Percentiles rank a stretch among this genome's conserved stretches.
phyloP scores from a whole-genome alignment of 139 green algal genomes.

The Chlorella sorokiniana region DNA sequence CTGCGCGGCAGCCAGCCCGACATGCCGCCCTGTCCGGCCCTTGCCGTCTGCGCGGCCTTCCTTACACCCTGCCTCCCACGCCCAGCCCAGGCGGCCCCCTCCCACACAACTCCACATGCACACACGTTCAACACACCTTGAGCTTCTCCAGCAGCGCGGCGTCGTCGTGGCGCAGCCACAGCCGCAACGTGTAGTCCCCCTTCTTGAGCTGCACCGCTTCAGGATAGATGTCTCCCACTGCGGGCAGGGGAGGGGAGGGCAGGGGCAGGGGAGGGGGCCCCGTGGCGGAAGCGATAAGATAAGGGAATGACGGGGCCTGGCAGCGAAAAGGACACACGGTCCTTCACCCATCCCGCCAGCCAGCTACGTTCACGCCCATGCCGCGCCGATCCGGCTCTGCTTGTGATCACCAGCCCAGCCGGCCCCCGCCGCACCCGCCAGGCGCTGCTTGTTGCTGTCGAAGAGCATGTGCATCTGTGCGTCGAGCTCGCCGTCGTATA shows the following conservation, averaged over 20 bases:
- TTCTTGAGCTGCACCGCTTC: slow-evolving; percentile 35
- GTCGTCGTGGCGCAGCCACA: slow-evolving; percentile 78
- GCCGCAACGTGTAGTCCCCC: slow-evolving; percentile 33
- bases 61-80: too few species aligned
- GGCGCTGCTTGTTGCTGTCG: slow-evolving; percentile 75
- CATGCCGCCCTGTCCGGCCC: too few species aligned
- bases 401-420: neutral
- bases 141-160: slow-evolving; percentile 78
- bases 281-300: neutral
- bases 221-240: slow-evolving; percentile 52
- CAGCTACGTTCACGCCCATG: too few species aligned
- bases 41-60: too few species aligned
- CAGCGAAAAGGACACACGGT: too few species aligned
- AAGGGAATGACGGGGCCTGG: too few species aligned
- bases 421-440: slow-evolving; percentile 35
- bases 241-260: neutral
- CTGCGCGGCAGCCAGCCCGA: too few species aligned
- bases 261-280: neutral
- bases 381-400: neutral
- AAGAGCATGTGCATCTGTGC: slow-evolving; percentile 73
- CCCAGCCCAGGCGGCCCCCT: too few species aligned
- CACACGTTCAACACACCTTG: slow-evolving; percentile 7
- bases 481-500: slow-evolving; percentile 82
- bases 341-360: too few species aligned
- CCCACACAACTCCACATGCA: neutral